These are phyloP conservation scores for Dictyostelium discoideum DNA, from an alignment of 78 protist genomes.

Conservation along the genomic window DNA sequence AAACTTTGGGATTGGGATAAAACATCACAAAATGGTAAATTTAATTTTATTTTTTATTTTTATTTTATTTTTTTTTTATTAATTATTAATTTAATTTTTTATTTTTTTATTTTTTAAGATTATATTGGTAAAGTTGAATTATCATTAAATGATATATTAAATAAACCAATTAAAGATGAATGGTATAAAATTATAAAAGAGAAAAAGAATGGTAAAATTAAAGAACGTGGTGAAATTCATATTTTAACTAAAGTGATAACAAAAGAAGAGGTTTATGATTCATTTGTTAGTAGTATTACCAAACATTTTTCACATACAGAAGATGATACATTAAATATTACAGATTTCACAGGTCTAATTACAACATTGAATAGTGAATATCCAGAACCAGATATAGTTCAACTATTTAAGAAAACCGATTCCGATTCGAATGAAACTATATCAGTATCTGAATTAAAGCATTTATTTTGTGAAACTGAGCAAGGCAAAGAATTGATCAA, in stretches of 20 bases:
- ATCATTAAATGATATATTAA: background rate
- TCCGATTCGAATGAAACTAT: slow-evolving; percentile 34
- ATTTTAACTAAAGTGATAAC: background rate
- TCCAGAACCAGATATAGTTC: slow-evolving; percentile 51
- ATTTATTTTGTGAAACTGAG: slow-evolving; percentile 10
- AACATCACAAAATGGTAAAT: slow-evolving; percentile 57
- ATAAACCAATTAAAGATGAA: background rate
- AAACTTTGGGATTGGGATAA: slow-evolving; percentile 81
- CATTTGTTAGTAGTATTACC: slow-evolving; percentile 50
- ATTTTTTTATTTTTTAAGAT: background rate
- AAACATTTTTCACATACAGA: slow-evolving; percentile 66
- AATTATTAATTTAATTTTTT: background rate
- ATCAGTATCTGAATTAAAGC: slow-evolving; percentile 30
- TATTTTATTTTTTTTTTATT: background rate
- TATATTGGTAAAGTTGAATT: slow-evolving; percentile 45
- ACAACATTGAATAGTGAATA: slow-evolving; percentile 15
- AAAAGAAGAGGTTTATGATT: slow-evolving; percentile 33
- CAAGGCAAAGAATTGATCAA: slow-evolving; percentile 27
- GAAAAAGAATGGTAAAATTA: slow-evolving; percentile 21
- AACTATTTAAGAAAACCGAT: slow-evolving; percentile 61
- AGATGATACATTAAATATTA: slow-evolving; percentile 17
- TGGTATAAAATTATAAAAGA: slow-evolving; percentile 26
- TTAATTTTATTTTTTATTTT: background rate
- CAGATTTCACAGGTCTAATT: slow-evolving; percentile 37
- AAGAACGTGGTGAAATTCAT: slow-evolving; percentile 56